These are phyloP conservation scores for Lentinula guzmanii DNA, from an alignment of 768 basidiomycete genomes.

Conservation along the genomic window DNA sequence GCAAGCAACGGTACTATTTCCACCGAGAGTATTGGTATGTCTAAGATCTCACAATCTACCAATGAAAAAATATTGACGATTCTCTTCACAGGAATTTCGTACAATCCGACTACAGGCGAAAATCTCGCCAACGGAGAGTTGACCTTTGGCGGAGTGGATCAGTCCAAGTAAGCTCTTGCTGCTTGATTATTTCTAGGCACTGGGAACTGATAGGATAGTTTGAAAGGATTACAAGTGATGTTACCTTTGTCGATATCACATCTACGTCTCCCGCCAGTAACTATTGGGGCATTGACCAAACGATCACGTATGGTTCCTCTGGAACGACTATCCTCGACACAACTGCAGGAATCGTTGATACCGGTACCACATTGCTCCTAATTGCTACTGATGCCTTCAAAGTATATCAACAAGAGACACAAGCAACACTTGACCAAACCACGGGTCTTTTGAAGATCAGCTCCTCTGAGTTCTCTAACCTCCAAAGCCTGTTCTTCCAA, in stretches of 20 bases:
- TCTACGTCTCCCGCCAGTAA: conserved; percentile 37
- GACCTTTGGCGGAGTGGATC: conserved; percentile 48
- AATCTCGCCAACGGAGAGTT: conserved; percentile 45
- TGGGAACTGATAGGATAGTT: neutral
- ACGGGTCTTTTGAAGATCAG: conserved; percentile 56
- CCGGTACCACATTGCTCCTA: conserved; percentile 48
- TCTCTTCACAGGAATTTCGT: conserved; percentile 36
- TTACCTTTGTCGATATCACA: conserved; percentile 36
- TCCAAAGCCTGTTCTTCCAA: conserved; percentile 47
- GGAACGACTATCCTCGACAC: conserved; percentile 23
- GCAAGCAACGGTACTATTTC: conserved; percentile 40
- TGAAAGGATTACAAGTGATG: conserved; percentile 23
- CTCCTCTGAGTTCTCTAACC: conserved; percentile 35
- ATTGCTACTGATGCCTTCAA: conserved; percentile 56
- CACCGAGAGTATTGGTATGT: conserved; percentile 39
- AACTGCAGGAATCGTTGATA: conserved; percentile 46
- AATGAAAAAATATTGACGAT: neutral
- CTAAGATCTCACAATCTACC: neutral
- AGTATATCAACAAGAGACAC: conserved; percentile 47
- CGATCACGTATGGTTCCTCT: conserved; percentile 26
- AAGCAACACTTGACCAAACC: conserved; percentile 43
- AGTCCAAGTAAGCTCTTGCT: conserved; percentile 28
- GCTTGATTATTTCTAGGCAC: conserved; percentile 8
- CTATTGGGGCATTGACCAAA: conserved; percentile 42
- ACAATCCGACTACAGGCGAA: conserved; percentile 35